A percentile compares a stretch with the other conserved stretches of the same genome.
These are phyloP conservation scores for Kwoniella shandongensis DNA, from an alignment of 768 basidiomycete genomes.

Conservation along the genomic window DNA sequence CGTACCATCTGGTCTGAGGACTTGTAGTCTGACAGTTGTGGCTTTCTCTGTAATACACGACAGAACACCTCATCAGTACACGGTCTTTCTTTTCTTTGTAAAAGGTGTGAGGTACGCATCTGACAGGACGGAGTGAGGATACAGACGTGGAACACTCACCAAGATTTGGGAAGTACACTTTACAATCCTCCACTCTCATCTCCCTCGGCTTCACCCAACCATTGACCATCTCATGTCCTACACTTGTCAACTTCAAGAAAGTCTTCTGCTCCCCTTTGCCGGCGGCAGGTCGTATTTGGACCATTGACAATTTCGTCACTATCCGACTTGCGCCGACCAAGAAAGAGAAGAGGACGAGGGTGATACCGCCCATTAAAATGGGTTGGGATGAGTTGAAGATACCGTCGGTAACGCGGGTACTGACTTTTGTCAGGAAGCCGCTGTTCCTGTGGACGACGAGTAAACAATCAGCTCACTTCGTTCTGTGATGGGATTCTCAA, in stretches of 20 bases:
- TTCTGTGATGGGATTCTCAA: too few relatives aligned
- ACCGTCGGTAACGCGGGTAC: conserved; percentile 4
- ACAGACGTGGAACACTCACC: conserved; percentile 5
- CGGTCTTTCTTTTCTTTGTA: background rate
- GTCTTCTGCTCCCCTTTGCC: background rate
- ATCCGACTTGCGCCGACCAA: conserved; percentile 13
- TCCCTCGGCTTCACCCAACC: conserved; percentile 9
- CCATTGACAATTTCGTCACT: conserved; percentile 19
- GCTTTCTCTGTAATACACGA: conserved; percentile 7
- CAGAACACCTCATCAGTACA: too few relatives aligned
- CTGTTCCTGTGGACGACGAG: conserved; percentile 9
- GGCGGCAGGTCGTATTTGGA: conserved; percentile 9
- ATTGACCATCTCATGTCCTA: conserved; percentile 22
- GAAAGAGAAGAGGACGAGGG: conserved; percentile 2
- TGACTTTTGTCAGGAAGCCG: conserved; percentile 2
- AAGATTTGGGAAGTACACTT: conserved; percentile 12
- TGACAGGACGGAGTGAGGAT: background rate
- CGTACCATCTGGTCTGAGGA: conserved; percentile 8
- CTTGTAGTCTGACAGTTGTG: conserved; percentile 8
- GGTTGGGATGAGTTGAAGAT: conserved; percentile 17
- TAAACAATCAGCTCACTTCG: too few relatives aligned
- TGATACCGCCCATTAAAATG: conserved; percentile 6
- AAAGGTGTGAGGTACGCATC: background rate
- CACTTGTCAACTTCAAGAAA: conserved; percentile 21
- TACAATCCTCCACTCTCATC: conserved; percentile 20